Evolutionary conservation across 495 filamentous ascomycete species (phyloP), one percentile per base, ranked within the genome.

Genomic region (Talaromyces stipitatus): DNA sequence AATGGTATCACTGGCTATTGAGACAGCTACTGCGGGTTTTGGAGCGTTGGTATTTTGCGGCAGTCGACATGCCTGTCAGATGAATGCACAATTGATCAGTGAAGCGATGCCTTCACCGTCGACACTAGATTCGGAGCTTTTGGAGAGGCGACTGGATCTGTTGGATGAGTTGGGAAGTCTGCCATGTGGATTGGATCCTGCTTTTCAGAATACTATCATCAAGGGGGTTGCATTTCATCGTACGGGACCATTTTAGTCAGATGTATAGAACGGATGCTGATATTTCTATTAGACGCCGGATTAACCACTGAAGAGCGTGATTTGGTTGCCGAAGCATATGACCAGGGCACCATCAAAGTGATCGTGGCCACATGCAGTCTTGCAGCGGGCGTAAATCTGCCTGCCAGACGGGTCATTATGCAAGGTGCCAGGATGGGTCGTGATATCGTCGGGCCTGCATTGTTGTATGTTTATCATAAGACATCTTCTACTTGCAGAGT

Each of bases 291-390:
- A 82, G 80, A 90, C 72, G 86, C 87, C 29, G 89, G 89, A 8
- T 75, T 94, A 67, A 91, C 89, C 3, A 85, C 78, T 0, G 89
- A 94, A 70, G 89, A 94, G 67, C 80, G 88, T 28, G 89, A 92
- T 51, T 68, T 90, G 18, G 79, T 92, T 50, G 85, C 86, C 3
- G 77, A 77, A 32, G 85, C 87, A 10, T 94, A 91, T 60, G 87
- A 92, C 62, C 69, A 74, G 28, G 87, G 89, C 1, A 69, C 78
- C 3, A 60, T 94, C 27, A 89, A 83, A 60, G 82, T 90, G 1
- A 84, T 91, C 32, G 86, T 89, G 14, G 90, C 89, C 18, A 94
- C 89, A 12, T 90, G 88, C 58, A 90, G 86, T 59, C 82, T 94
- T 56, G 88, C 89, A n/a, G 89, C 89, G 36, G 89, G 89, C 11